Evolutionary conservation across 768 basidiomycete genomes (phyloP), one percentile per base, ranked within the genome.

Genomic region (Arthromyces matolae): DNA sequence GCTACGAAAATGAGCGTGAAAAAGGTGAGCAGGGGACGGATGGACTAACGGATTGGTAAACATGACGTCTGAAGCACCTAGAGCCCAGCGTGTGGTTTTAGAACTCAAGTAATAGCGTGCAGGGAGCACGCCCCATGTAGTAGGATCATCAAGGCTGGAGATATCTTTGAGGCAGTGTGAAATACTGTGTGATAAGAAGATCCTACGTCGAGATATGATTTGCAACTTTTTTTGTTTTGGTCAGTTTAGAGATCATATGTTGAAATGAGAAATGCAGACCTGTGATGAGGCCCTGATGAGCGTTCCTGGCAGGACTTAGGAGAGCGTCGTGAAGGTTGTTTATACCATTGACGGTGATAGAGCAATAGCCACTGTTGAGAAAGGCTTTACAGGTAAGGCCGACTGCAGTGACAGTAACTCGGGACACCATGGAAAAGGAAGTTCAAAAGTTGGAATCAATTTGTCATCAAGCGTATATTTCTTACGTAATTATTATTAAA

Each of bases 171-270:
- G 20, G 18, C 16, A 51, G n/a, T 32, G 18, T 22, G 23, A 25
- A 8, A 48, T 40, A 20, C 40, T 27, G 43, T 35, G 24, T 24
- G 25, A 47, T 51, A 47, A 33, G 40, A 44, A 46, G 55, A 48
- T 72, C 83, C 47, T 63, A 93, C 84, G 91, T 93, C 41, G 94
- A 96, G 45, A 94, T 83, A 61, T 98, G 94, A 65, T 98, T 98
- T 47, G 86, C 82, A 38, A 96, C 93, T 95, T 54, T 27, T 24
- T 29, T 34, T 45, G 36, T 32, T 44, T 47, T 22, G 51, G 43
- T 35, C 20, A 28, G 20, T 20, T 22, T 32, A 14, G 25, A 37
- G 10, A 23, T 36, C n/a, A n/a, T n/a, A n/a, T 31, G 32, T 29
- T 20, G 29, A 38, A 24, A 43, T 49, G 45, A 7, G 5, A 22